Evolutionary conservation across 208 protist genomes (phyloP).

Genomic region (Wallacemonas rigidus): DNA sequence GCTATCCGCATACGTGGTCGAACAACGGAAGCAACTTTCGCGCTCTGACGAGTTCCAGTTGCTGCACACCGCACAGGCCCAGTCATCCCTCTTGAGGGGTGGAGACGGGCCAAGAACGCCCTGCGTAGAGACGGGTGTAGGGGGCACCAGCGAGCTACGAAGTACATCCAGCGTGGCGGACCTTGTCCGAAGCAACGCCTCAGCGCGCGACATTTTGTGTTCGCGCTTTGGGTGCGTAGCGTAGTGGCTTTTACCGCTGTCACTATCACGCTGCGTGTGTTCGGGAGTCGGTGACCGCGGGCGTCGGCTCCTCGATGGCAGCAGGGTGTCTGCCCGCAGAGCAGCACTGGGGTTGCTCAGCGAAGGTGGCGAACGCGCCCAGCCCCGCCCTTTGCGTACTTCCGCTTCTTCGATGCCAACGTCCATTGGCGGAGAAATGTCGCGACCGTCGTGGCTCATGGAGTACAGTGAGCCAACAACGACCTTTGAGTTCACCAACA

Average conservation of each 20-base stretch:
- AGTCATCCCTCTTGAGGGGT: constrained; percentile 29
- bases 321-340: background rate
- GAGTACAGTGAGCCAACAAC: too few relatives aligned
- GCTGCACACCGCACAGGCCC: constrained; percentile 86
- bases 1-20: constrained; percentile 40
- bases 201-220: background rate
- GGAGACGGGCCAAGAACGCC: too few relatives aligned
- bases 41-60: constrained; percentile 79
- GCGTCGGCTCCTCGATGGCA: background rate
- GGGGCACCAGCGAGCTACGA: too few relatives aligned
- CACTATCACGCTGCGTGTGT: too few relatives aligned
- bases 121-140: too few relatives aligned
- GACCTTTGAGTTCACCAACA: background rate
- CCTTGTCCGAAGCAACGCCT: constrained; percentile 8
- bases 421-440: constrained; percentile 2
- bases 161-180: background rate
- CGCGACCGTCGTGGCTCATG: background rate
- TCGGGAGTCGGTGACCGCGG: background rate
- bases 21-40: constrained; percentile 70
- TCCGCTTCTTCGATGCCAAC: background rate
- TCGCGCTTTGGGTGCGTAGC: background rate
- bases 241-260: background rate
- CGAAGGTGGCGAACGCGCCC: background rate
- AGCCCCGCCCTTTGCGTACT: constrained; percentile 7
- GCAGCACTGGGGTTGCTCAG: background rate